Percentiles rank a stretch among this genome's conserved stretches.
Conservation (phyloP, 805 yeast species). For the Teunomyces panamensis region DNA sequence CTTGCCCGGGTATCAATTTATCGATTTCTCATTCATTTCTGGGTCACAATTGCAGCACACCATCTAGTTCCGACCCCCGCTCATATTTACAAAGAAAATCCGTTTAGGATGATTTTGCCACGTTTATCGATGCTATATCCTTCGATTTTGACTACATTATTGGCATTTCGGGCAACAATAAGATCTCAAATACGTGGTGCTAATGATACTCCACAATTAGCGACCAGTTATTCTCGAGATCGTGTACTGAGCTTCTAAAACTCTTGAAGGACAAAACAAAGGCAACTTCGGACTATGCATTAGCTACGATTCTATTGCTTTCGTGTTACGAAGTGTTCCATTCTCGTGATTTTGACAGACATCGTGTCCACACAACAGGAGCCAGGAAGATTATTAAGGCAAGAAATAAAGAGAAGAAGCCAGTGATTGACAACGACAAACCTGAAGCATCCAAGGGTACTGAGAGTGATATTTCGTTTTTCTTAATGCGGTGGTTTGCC, state of each 20-base stretch:
- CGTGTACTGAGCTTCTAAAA: constrained; percentile 54
- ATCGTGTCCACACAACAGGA: constrained; percentile 66
- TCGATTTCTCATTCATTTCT: constrained; percentile 61
- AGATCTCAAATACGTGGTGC: constrained; percentile 23
- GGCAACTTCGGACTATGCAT: constrained; percentile 62
- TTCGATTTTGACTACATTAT: constrained; percentile 53
- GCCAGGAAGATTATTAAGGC: constrained; percentile 63
- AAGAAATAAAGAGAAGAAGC: constrained; percentile 27
- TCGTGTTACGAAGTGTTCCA: constrained; percentile 52
- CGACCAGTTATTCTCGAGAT: constrained; percentile 51
- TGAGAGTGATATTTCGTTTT: constrained; percentile 46
- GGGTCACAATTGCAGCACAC: constrained; percentile 57
- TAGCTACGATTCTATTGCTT: constrained; percentile 58
- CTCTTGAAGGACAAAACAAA: constrained; percentile 49
- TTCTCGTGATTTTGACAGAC: constrained; percentile 46
- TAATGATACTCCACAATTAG: constrained; percentile 26
- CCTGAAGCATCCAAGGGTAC: constrained; percentile 13
- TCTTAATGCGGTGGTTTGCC: constrained; percentile 66
- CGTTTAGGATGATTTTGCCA: constrained; percentile 64
- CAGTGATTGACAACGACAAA: neutral
- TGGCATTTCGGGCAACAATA: constrained; percentile 42
- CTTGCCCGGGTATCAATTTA: constrained; percentile 58
- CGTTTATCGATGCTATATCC: constrained; percentile 62
- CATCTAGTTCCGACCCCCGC: constrained; percentile 66
- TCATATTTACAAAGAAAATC: constrained; percentile 53